Evolutionary conservation across 768 basidiomycete species (phyloP).

Genomic region (Pleurotus cornucopiae): DNA sequence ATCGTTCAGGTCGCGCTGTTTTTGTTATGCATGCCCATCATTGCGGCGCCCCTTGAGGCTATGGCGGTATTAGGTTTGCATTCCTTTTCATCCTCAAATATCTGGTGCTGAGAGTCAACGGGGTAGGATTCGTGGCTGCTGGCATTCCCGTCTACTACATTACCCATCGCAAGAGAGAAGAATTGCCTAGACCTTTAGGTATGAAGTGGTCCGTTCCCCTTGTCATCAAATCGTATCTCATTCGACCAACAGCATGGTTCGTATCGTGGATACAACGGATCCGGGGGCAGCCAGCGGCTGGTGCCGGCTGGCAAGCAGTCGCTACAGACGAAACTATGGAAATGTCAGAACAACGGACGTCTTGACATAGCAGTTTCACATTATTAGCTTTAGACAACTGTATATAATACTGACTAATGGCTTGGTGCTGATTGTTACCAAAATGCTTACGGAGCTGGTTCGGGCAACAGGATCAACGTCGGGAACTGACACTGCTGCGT

Average conservation of each 20-base stretch:
- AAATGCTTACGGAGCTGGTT: constrained; percentile 1
- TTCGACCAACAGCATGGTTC: constrained; percentile 34
- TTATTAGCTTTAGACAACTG: background rate
- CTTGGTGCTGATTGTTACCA: constrained; percentile 3
- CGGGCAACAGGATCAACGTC: constrained; percentile 5
- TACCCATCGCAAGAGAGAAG: constrained; percentile 51
- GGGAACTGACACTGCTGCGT: constrained; percentile 1
- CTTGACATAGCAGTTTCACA: constrained; percentile 5
- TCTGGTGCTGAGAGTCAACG: constrained; percentile 6
- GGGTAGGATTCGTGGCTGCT: constrained; percentile 67
- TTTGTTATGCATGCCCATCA: constrained; percentile 89
- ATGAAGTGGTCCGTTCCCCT: constrained; percentile 18
- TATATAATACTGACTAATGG: too few relatives aligned
- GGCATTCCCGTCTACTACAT: constrained; percentile 84
- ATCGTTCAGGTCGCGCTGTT: constrained; percentile 72
- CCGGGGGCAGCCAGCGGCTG: constrained; percentile 46
- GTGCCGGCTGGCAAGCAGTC: constrained; percentile 74
- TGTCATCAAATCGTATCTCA: constrained; percentile 1
- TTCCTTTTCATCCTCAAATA: background rate
- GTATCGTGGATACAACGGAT: constrained; percentile 40
- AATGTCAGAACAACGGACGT: constrained; percentile 41
- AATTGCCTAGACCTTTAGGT: constrained; percentile 38
- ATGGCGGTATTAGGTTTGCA: constrained; percentile 77
- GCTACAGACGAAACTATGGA: constrained; percentile 74
- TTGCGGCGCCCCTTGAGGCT: constrained; percentile 89